These are phyloP conservation scores for Papiliotrema nemorosa DNA, from an alignment of 1,284 basidiomycete genomes.

Conservation along the genomic window DNA sequence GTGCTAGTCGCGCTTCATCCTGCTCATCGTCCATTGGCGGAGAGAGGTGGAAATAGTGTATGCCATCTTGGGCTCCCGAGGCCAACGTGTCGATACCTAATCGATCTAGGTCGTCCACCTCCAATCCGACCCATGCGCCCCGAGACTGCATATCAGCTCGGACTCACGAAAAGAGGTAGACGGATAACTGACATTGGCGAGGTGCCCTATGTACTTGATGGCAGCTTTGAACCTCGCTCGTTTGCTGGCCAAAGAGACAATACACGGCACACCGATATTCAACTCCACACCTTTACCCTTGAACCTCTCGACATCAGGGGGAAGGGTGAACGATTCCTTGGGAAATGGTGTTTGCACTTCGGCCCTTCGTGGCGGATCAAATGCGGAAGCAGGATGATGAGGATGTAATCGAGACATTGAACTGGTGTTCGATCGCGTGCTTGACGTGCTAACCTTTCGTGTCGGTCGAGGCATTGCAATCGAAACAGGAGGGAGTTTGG, in stretches of 20 bases:
- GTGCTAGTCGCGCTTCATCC: slow-evolving; percentile 4
- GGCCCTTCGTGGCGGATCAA: slow-evolving; percentile 41
- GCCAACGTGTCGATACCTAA: slow-evolving; percentile 28
- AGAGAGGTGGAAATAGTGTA: slow-evolving; percentile 38
- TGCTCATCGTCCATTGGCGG: not conserved
- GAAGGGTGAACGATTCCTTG: slow-evolving; percentile 7
- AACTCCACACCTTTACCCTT: slow-evolving; percentile 61
- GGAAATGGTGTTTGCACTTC: slow-evolving; percentile 31
- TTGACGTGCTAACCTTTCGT: slow-evolving; percentile 12
- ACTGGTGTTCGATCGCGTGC: slow-evolving; percentile 5
- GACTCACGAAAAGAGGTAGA: not conserved
- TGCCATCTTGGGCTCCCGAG: slow-evolving; percentile 21
- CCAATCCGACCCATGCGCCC: slow-evolving; percentile 88
- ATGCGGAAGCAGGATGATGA: slow-evolving; percentile 45
- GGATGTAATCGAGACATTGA: slow-evolving; percentile 22
- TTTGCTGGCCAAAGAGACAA: slow-evolving; percentile 65
- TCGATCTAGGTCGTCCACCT: slow-evolving; percentile 65
- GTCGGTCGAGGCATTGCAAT: slow-evolving; percentile 9
- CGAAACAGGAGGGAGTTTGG: slow-evolving; percentile 4
- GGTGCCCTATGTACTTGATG: slow-evolving; percentile 80
- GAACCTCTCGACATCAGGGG: slow-evolving; percentile 20
- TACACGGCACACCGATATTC: slow-evolving; percentile 85
- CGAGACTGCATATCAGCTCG: slow-evolving; percentile 15
- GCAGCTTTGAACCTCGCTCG: slow-evolving; percentile 78
- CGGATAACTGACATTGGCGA: slow-evolving; percentile 60